phyloP scores from a whole-genome alignment of 192 early-diverging fungal species.

The Linnemannia schmuckeri region DNA sequence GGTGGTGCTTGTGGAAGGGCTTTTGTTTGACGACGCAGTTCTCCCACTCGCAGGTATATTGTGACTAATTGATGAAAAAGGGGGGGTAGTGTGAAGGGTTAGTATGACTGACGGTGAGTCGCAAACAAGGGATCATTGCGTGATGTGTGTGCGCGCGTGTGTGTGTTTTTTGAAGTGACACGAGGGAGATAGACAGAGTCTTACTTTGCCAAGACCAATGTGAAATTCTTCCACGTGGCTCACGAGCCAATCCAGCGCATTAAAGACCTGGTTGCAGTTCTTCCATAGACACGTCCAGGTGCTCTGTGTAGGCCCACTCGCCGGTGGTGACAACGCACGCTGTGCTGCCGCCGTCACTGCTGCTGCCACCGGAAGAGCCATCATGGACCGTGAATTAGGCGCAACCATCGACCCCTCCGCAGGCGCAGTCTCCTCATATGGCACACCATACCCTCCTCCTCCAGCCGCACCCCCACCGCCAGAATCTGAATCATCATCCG shows the following conservation, averaged over 20 bases:
- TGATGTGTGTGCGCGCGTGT: not conserved
- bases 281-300: constrained; percentile 60
- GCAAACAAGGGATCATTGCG: not conserved
- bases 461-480: not conserved
- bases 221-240: constrained; percentile 61
- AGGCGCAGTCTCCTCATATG: not conserved
- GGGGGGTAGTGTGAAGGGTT: not conserved
- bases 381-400: not conserved
- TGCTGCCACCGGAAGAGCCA: not conserved
- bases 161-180: not conserved
- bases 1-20: constrained; percentile 76
- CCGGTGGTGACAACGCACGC: not conserved
- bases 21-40: constrained; percentile 58
- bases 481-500: constrained; percentile 15
- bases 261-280: constrained; percentile 55
- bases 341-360: not conserved
- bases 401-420: constrained; percentile 5
- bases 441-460: not conserved
- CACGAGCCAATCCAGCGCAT: constrained; percentile 57
- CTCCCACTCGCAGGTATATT: constrained; percentile 60
- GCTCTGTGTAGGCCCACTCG: not conserved
- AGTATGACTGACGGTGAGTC: not conserved
- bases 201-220: constrained; percentile 67
- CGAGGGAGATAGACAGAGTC: not conserved
- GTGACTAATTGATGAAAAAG: constrained; percentile 24